These are phyloP conservation scores for Fusarium sacchari DNA, from an alignment of 2,329 filamentous ascomycete genomes.

Conservation along the genomic window DNA sequence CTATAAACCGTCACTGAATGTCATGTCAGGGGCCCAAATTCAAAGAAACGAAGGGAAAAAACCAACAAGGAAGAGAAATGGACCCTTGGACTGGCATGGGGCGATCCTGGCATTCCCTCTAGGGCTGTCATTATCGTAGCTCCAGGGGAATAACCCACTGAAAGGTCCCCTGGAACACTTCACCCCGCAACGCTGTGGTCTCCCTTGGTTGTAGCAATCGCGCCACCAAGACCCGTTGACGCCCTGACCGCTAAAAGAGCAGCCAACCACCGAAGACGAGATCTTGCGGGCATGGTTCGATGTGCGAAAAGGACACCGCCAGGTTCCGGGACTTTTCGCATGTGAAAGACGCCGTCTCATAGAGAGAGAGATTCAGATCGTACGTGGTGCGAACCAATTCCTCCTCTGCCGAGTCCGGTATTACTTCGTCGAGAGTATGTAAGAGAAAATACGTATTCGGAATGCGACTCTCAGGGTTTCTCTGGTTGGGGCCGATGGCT, in stretches of 20 bases:
- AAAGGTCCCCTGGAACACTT: slow-evolving; percentile 27
- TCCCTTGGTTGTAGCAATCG: slow-evolving; percentile 12
- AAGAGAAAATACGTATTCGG: slow-evolving; percentile 12
- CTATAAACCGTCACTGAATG: slow-evolving; percentile 28
- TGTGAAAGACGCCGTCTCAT: slow-evolving; percentile 26
- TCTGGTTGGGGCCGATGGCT: slow-evolving; percentile 2
- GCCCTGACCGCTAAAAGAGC: slow-evolving; percentile 32
- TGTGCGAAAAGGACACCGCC: slow-evolving; percentile 28
- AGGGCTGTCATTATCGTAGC: slow-evolving; percentile 10
- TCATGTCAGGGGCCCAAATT: slow-evolving; percentile 9
- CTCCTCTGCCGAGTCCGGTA: slow-evolving; percentile 27
- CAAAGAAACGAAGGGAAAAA: neutral
- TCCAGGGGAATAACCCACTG: slow-evolving; percentile 16
- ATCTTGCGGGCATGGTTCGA: slow-evolving; percentile 34
- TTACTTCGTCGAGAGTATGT: slow-evolving; percentile 32
- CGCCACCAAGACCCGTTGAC: slow-evolving; percentile 27
- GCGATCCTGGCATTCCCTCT: slow-evolving; percentile 15
- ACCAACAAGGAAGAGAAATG: neutral
- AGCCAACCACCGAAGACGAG: slow-evolving; percentile 26
- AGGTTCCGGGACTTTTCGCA: slow-evolving; percentile 33
- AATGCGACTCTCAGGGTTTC: neutral
- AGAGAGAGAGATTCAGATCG: slow-evolving; percentile 8
- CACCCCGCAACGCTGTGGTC: slow-evolving; percentile 29
- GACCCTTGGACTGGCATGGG: slow-evolving; percentile 7
- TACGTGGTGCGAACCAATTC: slow-evolving; percentile 27